Evolutionary conservation across 768 basidiomycete genomes (phyloP).

Genomic region (Rickenella mellea): DNA sequence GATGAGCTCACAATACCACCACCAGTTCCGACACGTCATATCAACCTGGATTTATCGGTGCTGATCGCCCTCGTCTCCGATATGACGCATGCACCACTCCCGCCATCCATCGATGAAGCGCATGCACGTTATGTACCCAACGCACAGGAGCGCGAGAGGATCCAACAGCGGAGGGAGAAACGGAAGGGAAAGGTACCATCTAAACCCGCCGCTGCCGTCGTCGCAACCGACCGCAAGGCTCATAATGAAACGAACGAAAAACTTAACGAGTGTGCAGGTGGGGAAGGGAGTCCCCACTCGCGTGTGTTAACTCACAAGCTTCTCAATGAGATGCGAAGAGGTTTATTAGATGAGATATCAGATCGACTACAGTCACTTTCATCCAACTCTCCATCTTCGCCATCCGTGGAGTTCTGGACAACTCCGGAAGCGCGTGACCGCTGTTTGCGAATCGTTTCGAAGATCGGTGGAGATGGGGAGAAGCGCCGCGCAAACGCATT

Average conservation of each 20-base stretch:
- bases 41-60: conserved; percentile 80
- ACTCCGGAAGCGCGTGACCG: conserved; percentile 68
- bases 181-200: not conserved
- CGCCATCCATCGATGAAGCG: conserved; percentile 45
- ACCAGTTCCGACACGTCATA: conserved; percentile 38
- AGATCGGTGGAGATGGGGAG: conserved; percentile 70
- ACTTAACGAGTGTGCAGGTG: conserved; percentile 13
- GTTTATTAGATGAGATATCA: conserved; percentile 53
- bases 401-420: conserved; percentile 66
- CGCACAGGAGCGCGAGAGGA: not conserved
- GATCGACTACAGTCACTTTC: conserved; percentile 26
- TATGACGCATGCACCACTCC: conserved; percentile 65
- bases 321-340: conserved; percentile 61
- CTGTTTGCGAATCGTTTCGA: conserved; percentile 65
- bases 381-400: no score
- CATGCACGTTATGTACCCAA: conserved; percentile 55
- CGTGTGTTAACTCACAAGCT: conserved; percentile 65
- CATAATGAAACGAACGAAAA: conserved; percentile 22
- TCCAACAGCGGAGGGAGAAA: conserved; percentile 1
- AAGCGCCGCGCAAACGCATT: conserved; percentile 53
- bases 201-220: conserved; percentile 2
- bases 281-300: conserved; percentile 33
- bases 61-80: conserved; percentile 81
- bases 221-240: conserved; percentile 7
- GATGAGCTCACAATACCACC: not conserved